These are phyloP conservation scores for Nidula niveotomentosa DNA, from an alignment of 1,284 basidiomycete species.

Conservation along the genomic window DNA sequence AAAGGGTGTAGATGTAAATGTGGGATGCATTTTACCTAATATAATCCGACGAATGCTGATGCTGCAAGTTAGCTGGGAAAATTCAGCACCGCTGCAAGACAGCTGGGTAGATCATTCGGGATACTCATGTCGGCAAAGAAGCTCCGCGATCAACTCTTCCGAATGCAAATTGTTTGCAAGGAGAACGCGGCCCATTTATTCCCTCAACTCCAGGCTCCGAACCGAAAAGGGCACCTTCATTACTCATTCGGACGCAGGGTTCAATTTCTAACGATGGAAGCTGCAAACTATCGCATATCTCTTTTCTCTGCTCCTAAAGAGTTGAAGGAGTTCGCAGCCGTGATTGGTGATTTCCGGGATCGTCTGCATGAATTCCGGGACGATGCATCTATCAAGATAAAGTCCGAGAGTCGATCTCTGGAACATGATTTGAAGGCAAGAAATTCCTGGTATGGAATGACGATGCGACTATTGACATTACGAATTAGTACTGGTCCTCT, in stretches of 20 bases:
- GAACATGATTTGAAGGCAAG: slow-evolving; percentile 64
- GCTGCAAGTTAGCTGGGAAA: slow-evolving; percentile 53
- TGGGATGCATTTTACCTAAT: background rate
- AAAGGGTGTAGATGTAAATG: background rate
- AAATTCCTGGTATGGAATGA: slow-evolving; percentile 8
- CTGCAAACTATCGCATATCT: slow-evolving; percentile 13
- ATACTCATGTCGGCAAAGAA: slow-evolving; percentile 70
- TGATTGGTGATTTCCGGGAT: slow-evolving; percentile 54
- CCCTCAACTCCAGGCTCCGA: slow-evolving; percentile 55
- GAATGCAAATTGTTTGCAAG: slow-evolving; percentile 63
- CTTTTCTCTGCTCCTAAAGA: background rate
- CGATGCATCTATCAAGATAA: slow-evolving; percentile 55
- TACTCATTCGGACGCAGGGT: slow-evolving; percentile 41
- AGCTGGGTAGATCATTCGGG: slow-evolving; percentile 69
- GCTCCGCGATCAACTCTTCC: slow-evolving; percentile 64
- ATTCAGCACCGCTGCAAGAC: slow-evolving; percentile 70
- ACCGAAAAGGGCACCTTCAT: slow-evolving; percentile 37
- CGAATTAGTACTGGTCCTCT: slow-evolving; percentile 62
- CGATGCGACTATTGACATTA: background rate
- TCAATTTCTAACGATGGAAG: slow-evolving; percentile 58
- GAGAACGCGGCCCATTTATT: slow-evolving; percentile 73
- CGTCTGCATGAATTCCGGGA: slow-evolving; percentile 56
- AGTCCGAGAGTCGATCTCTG: slow-evolving; percentile 37
- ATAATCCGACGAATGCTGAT: background rate
- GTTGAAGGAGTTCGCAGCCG: background rate